phyloP scores from a whole-genome alignment of 768 basidiomycete genomes.

The Mycena maculata region DNA sequence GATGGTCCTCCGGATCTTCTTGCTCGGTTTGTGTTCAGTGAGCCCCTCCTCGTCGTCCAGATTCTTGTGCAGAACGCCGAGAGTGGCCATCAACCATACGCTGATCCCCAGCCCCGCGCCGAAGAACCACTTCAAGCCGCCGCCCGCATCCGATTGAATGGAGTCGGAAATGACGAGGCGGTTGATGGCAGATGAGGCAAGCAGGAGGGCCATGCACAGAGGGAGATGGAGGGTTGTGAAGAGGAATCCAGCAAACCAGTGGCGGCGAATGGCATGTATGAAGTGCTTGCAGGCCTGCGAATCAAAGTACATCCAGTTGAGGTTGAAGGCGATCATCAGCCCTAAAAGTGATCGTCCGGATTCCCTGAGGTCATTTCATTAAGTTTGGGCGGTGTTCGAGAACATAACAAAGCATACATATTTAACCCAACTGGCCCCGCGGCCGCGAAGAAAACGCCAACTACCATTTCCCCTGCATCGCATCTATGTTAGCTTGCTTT shows the following conservation, averaged over 20 bases:
- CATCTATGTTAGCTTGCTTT: neutral
- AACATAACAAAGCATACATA: slow-evolving; percentile 8
- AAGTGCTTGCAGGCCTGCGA: slow-evolving; percentile 32
- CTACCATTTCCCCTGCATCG: slow-evolving; percentile 32
- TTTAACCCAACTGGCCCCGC: slow-evolving; percentile 24
- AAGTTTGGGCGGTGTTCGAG: no score
- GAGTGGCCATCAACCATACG: slow-evolving; percentile 30
- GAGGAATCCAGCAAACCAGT: slow-evolving; percentile 33
- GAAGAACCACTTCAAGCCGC: slow-evolving; percentile 32
- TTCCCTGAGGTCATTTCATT: slow-evolving; percentile 16
- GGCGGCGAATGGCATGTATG: slow-evolving; percentile 35
- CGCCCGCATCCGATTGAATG: slow-evolving; percentile 16
- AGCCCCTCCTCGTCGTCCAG: slow-evolving; percentile 25
- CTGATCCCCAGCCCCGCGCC: slow-evolving; percentile 32
- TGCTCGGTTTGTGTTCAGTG: neutral
- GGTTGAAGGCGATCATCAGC: slow-evolving; percentile 36
- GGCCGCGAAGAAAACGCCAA: slow-evolving; percentile 29
- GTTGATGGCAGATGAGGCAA: slow-evolving; percentile 33
- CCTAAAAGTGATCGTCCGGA: slow-evolving; percentile 32
- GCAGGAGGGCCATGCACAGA: slow-evolving; percentile 34
- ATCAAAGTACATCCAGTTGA: slow-evolving; percentile 38
- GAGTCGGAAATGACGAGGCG: slow-evolving; percentile 22
- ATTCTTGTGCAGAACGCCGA: slow-evolving; percentile 31
- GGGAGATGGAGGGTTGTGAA: slow-evolving; percentile 34
- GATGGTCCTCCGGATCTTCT: slow-evolving; percentile 4